A percentile compares a stretch with the other conserved stretches of the same genome.
phyloP scores from a whole-genome alignment of 192 early-diverging fungal species.

The Umbelopsis sp. region DNA sequence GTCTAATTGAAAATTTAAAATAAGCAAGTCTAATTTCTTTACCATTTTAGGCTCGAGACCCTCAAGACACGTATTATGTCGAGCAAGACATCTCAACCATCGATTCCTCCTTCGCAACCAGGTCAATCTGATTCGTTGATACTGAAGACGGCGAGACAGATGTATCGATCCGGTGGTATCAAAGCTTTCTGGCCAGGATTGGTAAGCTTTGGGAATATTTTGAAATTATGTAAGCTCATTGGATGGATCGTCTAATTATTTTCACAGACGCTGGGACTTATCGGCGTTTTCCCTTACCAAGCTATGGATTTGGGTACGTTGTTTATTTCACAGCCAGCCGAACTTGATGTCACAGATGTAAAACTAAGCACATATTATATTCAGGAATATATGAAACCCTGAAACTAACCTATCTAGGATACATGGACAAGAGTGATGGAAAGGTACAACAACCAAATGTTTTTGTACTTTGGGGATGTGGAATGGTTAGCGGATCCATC shows the following conservation, averaged over 20 bases:
- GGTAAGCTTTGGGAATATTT: neutral
- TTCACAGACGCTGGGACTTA: slow-evolving; percentile 29
- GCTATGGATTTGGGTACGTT: slow-evolving; percentile 63
- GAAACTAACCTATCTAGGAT: slow-evolving; percentile 59
- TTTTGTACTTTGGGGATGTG: slow-evolving; percentile 59
- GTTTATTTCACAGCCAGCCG: neutral
- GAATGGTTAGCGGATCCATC: slow-evolving; percentile 66
- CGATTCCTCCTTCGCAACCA: slow-evolving; percentile 13
- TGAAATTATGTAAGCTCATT: slow-evolving; percentile 19
- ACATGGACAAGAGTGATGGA: slow-evolving; percentile 32
- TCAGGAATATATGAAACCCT: slow-evolving; percentile 67
- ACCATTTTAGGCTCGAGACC: slow-evolving; percentile 52
- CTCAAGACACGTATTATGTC: slow-evolving; percentile 77
- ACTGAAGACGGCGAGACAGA: slow-evolving; percentile 51
- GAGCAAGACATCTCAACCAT: slow-evolving; percentile 42
- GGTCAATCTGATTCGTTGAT: slow-evolving; percentile 37
- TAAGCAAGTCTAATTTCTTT: neutral
- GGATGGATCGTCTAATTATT: slow-evolving; percentile 50
- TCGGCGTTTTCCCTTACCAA: slow-evolving; percentile 80
- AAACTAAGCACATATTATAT: neutral
- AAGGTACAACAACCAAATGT: slow-evolving; percentile 44
- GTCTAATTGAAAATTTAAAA: neutral
- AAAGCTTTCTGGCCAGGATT: slow-evolving; percentile 61
- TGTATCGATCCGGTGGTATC: slow-evolving; percentile 65
- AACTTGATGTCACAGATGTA: neutral